A percentile compares a stretch with the other conserved stretches of the same genome.
Evolutionary conservation across 2,329 filamentous ascomycete genomes (phyloP).

Genomic region (Teratosphaeria destructans): DNA sequence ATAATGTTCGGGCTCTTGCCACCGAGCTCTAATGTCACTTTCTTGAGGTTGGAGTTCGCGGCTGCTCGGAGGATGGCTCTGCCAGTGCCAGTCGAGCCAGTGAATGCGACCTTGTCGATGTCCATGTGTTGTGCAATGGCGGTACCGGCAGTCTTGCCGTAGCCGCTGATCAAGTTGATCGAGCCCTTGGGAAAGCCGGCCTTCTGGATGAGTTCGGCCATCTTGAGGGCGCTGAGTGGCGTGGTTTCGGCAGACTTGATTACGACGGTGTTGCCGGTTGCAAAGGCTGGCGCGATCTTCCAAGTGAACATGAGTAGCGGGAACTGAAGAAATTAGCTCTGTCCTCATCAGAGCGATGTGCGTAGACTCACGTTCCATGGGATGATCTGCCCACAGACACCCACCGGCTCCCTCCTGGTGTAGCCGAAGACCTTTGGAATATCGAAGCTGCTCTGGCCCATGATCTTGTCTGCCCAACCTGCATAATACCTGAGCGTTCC

Average conservation of each 20-base stretch:
- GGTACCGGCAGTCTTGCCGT: conserved; percentile 46
- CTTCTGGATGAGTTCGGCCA: conserved; percentile 35
- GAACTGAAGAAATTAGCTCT: conserved; percentile 4
- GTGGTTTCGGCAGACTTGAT: conserved; percentile 55
- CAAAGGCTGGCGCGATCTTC: conserved; percentile 52
- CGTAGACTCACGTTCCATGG: neutral
- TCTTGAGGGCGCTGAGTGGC: conserved; percentile 41
- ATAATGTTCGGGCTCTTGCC: conserved; percentile 34
- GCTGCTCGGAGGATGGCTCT: conserved; percentile 28
- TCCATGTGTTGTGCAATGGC: conserved; percentile 55
- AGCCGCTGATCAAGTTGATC: conserved; percentile 29
- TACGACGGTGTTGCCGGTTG: conserved; percentile 49
- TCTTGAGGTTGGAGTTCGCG: conserved; percentile 39
- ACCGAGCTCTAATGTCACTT: conserved; percentile 35
- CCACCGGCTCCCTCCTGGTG: conserved; percentile 23
- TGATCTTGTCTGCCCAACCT: conserved; percentile 18
- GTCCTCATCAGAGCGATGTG: conserved; percentile 30
- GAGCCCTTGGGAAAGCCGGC: conserved; percentile 36
- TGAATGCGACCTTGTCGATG: conserved; percentile 68
- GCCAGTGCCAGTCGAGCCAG: conserved; percentile 60
- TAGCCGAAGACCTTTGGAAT: conserved; percentile 26
- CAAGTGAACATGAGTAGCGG: conserved; percentile 28
- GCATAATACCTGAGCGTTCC: conserved; percentile 14
- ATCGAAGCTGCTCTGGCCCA: conserved; percentile 18
- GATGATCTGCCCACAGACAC: conserved; percentile 31